Percentiles rank a stretch among this genome's conserved stretches.
Conservation (phyloP, 2,329 filamentous ascomycete species). For the Xylariaceae sp. region DNA sequence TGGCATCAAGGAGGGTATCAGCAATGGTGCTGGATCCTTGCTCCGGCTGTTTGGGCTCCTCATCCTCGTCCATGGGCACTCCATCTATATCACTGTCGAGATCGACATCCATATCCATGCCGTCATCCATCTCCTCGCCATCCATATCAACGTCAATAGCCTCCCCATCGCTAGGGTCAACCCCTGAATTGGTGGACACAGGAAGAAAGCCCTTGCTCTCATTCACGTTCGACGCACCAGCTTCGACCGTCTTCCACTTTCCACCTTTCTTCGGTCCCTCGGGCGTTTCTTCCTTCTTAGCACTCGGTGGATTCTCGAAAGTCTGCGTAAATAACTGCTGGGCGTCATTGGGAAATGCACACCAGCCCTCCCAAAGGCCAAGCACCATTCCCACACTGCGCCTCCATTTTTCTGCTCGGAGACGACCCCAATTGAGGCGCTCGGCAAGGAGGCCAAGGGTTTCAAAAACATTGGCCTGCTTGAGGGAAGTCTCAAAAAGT, state of each 20-base stretch:
- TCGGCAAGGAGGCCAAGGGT: constrained; percentile 68
- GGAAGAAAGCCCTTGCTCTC: constrained; percentile 29
- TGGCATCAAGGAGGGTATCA: constrained; percentile 4
- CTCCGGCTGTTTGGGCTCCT: constrained; percentile 36
- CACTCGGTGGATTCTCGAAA: constrained; percentile 66
- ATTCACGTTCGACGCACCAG: constrained; percentile 27
- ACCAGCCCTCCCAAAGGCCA: constrained; percentile 66
- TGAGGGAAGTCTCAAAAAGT: constrained; percentile 69
- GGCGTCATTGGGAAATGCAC: constrained; percentile 66
- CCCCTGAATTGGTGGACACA: constrained; percentile 20
- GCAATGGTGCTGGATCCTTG: constrained; percentile 19
- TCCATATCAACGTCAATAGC: constrained; percentile 39
- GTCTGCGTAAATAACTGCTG: constrained; percentile 65
- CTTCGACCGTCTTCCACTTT: constrained; percentile 50
- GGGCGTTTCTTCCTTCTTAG: constrained; percentile 33
- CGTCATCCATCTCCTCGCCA: constrained; percentile 42
- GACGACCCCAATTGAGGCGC: constrained; percentile 69
- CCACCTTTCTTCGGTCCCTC: constrained; percentile 35
- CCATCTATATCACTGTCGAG: constrained; percentile 46
- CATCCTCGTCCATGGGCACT: constrained; percentile 36
- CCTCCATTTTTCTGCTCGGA: constrained; percentile 81
- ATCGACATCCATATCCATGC: constrained; percentile 38
- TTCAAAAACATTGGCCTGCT: constrained; percentile 63
- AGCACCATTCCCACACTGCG: constrained; percentile 66
- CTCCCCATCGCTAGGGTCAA: constrained; percentile 35